Evolutionary conservation across 345 rosid species (phyloP), one percentile per base, ranked within the genome.

Genomic region (Linum tenue): DNA sequence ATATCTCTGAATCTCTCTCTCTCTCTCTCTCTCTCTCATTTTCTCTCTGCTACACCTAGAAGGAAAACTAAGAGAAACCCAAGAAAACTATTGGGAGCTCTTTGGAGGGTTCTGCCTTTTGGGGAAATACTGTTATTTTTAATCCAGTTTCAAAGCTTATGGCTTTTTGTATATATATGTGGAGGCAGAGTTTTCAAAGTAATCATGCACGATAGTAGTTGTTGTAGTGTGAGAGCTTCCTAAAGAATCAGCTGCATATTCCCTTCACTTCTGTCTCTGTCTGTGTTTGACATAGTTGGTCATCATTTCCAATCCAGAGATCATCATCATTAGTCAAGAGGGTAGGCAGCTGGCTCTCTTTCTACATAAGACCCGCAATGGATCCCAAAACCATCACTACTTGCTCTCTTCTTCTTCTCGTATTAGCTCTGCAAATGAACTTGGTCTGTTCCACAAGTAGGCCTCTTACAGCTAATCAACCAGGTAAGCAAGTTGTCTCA

Each of bases 401-500:
- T 48, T 48, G 53, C 53, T 48, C 53, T 48, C 53, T 48, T 48
- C 53, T 48, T 48, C 53, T 48, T 9, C 56, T 77, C 56, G 39
- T 83, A 3, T 39, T 82, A 60, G 66, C 71, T 63, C 73, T 85
- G 76, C 87, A 81, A 53, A 63, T 79, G 76, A 74, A 74, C 59
- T 79, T 76, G 81, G 72, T 71, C 60, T 79, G 69, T 66, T 82
- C 77, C 60, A 67, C 80, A 40, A 78, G 88, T 77, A 76, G 86
- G 65, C 76, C 78, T 75, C 73, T 77, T 69, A 22, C 31, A 22
- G 62, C 31, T 72, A 65, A 73, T 68, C 78, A 60, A 62, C 80
- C 78, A 81, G 90, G 92, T 84, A 66, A 59, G 64, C 43, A 4
- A 10, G 9, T 55, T 22, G 39, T 56, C 62, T 55, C 61, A 50